These are phyloP conservation scores for Rhazya stricta DNA, from an alignment of 257 asterid genomes.

Conservation along the genomic window DNA sequence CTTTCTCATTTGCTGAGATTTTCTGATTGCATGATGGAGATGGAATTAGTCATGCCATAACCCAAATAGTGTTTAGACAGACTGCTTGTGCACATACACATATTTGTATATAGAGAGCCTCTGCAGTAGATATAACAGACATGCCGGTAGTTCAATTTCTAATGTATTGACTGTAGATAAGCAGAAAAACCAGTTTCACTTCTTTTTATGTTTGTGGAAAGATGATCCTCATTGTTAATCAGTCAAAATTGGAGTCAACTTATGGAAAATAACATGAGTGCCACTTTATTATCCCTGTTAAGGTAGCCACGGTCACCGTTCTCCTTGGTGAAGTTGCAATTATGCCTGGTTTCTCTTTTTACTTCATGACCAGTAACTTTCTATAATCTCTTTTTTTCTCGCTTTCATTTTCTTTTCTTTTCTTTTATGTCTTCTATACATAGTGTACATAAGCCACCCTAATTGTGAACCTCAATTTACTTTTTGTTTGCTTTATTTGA, in stretches of 20 bases:
- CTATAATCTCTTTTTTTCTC: not conserved
- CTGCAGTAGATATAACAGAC: not conserved
- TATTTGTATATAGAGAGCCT: not conserved
- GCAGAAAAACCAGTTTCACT: not conserved
- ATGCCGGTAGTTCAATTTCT: not conserved
- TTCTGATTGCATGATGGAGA: conserved; percentile 1
- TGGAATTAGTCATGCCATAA: not conserved
- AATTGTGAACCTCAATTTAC: not conserved
- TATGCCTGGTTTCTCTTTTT: not conserved
- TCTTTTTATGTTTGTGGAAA: not conserved
- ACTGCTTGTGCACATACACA: not conserved
- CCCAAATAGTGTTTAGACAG: not conserved
- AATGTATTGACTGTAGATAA: not conserved
- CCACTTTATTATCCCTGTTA: not conserved
- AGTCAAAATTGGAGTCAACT: not conserved
- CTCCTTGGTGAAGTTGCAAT: not conserved
- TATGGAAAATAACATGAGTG: not conserved
- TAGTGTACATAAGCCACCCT: not conserved
- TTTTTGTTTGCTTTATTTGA: not conserved
- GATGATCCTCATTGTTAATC: not conserved
- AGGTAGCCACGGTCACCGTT: too few relatives aligned
- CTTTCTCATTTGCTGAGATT: not conserved
- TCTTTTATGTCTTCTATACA: not conserved
- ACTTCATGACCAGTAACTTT: not conserved
- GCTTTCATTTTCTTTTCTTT: not conserved